Evolutionary conservation across 495 filamentous ascomycete species (phyloP).

Genomic region (Lasiosphaeria miniovina): DNA sequence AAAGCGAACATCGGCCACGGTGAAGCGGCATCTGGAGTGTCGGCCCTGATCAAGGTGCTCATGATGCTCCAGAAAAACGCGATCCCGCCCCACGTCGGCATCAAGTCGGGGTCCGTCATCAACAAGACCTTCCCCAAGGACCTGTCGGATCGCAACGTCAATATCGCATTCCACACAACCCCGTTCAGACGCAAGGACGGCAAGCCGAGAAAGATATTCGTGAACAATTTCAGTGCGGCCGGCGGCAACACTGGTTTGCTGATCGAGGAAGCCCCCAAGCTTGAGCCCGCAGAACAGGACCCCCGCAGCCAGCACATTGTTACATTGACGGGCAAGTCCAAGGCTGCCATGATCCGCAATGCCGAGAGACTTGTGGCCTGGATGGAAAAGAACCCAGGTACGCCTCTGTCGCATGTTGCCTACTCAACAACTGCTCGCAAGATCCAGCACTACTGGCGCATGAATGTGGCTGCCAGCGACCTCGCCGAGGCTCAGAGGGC

Average conservation of each 20-base stretch:
- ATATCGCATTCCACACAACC: conserved; percentile 57
- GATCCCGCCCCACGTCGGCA: conserved; percentile 86
- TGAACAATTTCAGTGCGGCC: conserved; percentile 70
- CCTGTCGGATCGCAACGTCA: conserved; percentile 69
- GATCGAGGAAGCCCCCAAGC: conserved; percentile 53
- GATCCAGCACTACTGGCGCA: conserved; percentile 76
- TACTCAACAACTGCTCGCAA: conserved; percentile 83
- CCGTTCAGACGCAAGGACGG: conserved; percentile 63
- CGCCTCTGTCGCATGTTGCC: conserved; percentile 56
- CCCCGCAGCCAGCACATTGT: conserved; percentile 53
- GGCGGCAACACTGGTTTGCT: conserved; percentile 65
- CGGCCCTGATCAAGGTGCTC: conserved; percentile 77
- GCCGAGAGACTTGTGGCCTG: conserved; percentile 48
- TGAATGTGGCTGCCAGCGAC: conserved; percentile 56
- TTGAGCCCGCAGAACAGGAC: conserved; percentile 34
- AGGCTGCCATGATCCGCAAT: conserved; percentile 53
- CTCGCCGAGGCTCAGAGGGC: conserved; percentile 41
- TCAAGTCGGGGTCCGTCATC: conserved; percentile 68
- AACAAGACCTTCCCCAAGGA: conserved; percentile 78
- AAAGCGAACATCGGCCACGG: conserved; percentile 91
- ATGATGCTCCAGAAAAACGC: conserved; percentile 82
- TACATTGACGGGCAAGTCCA: conserved; percentile 58
- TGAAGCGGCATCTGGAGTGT: conserved; percentile 83
- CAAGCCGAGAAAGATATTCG: conserved; percentile 56
- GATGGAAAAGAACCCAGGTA: conserved; percentile 51